A percentile compares a stretch with the other conserved stretches of the same genome.
These are phyloP conservation scores for Penicillium verhagenii DNA, from an alignment of 495 filamentous ascomycete species.

Conservation along the genomic window DNA sequence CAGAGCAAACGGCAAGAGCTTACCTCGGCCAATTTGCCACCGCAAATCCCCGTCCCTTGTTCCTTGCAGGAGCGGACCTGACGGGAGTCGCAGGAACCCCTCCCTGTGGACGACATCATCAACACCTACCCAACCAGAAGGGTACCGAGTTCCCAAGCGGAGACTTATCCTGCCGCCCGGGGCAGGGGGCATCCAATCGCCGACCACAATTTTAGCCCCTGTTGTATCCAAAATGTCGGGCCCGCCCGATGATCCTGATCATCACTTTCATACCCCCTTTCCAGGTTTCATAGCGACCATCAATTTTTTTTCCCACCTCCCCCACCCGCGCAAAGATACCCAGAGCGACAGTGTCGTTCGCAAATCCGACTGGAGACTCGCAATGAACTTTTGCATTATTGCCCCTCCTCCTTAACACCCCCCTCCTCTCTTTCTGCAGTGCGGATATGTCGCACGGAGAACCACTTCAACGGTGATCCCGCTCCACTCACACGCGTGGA, in stretches of 20 bases:
- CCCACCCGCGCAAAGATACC: not conserved
- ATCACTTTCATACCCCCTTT: slow-evolving; percentile 12
- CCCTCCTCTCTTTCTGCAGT: not conserved
- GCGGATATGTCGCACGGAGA: not conserved
- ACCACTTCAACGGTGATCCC: not conserved
- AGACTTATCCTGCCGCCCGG: slow-evolving; percentile 22
- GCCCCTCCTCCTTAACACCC: no score
- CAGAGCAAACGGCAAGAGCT: not conserved
- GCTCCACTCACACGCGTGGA: not conserved
- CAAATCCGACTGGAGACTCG: no score
- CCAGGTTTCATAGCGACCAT: slow-evolving; percentile 6
- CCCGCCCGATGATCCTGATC: slow-evolving; percentile 14
- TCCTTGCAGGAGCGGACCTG: slow-evolving; percentile 23
- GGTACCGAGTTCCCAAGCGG: slow-evolving; percentile 3
- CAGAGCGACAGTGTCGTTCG: not conserved
- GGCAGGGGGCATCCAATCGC: slow-evolving; percentile 14
- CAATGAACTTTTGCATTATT: no score
- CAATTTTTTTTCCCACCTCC: not conserved
- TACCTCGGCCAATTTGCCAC: slow-evolving; percentile 13
- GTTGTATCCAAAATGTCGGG: slow-evolving; percentile 15
- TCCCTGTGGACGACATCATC: slow-evolving; percentile 14
- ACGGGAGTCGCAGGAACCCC: slow-evolving; percentile 18
- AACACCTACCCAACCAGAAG: slow-evolving; percentile 17
- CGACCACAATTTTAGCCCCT: not conserved
- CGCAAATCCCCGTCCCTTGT: slow-evolving; percentile 13